Percentiles rank a stretch among this genome's conserved stretches.
Conservation (phyloP, 2,329 filamentous ascomycete species). For the Chaetothyriales sp. region DNA sequence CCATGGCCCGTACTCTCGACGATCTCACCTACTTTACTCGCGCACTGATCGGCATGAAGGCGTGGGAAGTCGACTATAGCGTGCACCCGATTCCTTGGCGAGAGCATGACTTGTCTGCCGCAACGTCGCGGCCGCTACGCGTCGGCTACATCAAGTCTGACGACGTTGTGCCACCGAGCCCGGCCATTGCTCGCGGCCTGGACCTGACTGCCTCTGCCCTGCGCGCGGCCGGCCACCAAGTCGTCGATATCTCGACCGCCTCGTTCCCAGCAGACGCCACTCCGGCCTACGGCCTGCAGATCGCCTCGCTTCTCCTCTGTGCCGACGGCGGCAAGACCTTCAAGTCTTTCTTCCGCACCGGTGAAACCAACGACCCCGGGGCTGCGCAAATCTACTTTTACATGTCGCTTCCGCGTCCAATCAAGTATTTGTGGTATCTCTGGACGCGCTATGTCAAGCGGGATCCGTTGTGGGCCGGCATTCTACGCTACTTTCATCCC, state of each 20-base stretch:
- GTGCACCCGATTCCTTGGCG: conserved; percentile 80
- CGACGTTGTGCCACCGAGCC: conserved; percentile 70
- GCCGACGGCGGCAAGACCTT: conserved; percentile 73
- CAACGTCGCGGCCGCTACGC: conserved; percentile 49
- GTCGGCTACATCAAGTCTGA: conserved; percentile 69
- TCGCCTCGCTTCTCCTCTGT: conserved; percentile 70
- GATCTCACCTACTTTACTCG: conserved; percentile 77
- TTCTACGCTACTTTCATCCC: conserved; percentile 59
- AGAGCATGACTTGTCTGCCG: conserved; percentile 45
- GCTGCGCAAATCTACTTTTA: conserved; percentile 61
- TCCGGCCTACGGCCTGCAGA: conserved; percentile 59
- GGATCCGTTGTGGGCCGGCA: conserved; percentile 63
- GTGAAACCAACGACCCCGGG: conserved; percentile 68
- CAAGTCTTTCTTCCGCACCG: conserved; percentile 58
- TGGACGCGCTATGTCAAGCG: conserved; percentile 74
- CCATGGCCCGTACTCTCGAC: conserved; percentile 75
- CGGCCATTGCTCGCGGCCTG: conserved; percentile 67
- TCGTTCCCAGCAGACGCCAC: conserved; percentile 58
- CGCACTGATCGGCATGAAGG: conserved; percentile 63
- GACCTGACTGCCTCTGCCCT: conserved; percentile 58
- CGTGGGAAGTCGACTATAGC: conserved; percentile 78
- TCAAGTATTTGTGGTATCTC: conserved; percentile 77
- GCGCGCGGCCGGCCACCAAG: conserved; percentile 57
- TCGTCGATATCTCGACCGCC: conserved; percentile 39
- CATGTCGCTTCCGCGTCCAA: conserved; percentile 55